phyloP scores from a whole-genome alignment of 2,329 filamentous ascomycete genomes.

The Coleophoma eucalyptorum region DNA sequence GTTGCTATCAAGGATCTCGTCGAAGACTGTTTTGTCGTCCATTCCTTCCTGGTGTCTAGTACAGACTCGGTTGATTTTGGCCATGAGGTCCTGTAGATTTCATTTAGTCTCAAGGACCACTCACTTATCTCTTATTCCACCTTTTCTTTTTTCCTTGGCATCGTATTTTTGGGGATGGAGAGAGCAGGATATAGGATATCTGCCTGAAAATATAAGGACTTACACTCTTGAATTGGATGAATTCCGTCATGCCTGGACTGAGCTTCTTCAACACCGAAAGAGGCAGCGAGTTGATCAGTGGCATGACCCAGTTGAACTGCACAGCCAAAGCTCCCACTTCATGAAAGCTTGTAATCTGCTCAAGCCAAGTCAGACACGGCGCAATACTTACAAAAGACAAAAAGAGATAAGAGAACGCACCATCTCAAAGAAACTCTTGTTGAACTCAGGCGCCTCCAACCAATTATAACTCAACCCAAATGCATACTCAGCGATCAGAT shows the following conservation, averaged over 20 bases:
- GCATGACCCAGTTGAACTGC: constrained; percentile 9
- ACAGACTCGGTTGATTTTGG: too few species aligned
- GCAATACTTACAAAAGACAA: too few species aligned
- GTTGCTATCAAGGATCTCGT: neutral
- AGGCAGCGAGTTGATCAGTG: constrained; percentile 2
- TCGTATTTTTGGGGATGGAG: too few species aligned
- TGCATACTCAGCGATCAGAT: constrained; percentile 28
- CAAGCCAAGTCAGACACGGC: too few species aligned
- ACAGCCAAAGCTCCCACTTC: constrained; percentile 12
- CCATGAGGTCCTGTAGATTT: too few species aligned
- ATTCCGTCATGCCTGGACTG: constrained; percentile 3
- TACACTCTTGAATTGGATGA: neutral
- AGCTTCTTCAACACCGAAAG: neutral
- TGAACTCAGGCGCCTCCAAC: constrained; percentile 22
- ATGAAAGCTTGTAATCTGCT: neutral
- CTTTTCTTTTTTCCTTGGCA: too few species aligned
- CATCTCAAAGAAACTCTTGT: constrained; percentile 22
- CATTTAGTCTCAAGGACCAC: too few species aligned
- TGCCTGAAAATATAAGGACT: too few species aligned
- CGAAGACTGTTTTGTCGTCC: constrained; percentile 15
- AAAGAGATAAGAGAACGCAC: constrained; percentile 5
- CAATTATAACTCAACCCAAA: constrained; percentile 26
- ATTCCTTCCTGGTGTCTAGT: neutral
- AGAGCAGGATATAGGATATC: too few species aligned
- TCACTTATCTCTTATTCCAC: too few species aligned